These are phyloP conservation scores for Microcera coccophila DNA, from an alignment of 2,329 filamentous ascomycete species.

Conservation along the genomic window DNA sequence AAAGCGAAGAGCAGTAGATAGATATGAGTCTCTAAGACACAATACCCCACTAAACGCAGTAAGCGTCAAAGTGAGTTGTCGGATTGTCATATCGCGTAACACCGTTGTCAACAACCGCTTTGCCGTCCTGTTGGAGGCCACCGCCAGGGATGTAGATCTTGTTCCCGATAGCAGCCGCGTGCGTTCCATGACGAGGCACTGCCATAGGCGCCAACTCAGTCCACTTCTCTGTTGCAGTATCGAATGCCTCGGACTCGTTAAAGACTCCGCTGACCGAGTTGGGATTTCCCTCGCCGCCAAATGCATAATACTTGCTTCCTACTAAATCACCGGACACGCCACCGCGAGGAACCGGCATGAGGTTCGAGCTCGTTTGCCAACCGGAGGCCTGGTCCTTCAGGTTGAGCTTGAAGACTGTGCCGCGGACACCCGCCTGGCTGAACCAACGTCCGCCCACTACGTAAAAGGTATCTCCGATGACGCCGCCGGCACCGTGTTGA, in stretches of 20 bases:
- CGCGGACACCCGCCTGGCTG: slow-evolving; percentile 29
- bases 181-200: slow-evolving; percentile 33
- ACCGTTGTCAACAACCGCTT: too few species aligned
- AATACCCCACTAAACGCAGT: too few species aligned
- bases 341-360: slow-evolving; percentile 33
- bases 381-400: slow-evolving; percentile 22
- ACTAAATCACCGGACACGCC: slow-evolving; percentile 30
- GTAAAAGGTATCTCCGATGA: slow-evolving; percentile 33
- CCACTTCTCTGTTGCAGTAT: slow-evolving; percentile 29
- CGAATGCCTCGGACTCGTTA: slow-evolving; percentile 29
- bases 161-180: slow-evolving; percentile 26
- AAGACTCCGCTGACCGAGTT: slow-evolving; percentile 22
- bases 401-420: slow-evolving; percentile 35
- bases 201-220: slow-evolving; percentile 24
- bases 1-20: too few species aligned
- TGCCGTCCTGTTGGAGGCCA: too few species aligned
- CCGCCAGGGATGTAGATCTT: slow-evolving; percentile 36
- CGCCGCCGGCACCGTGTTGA: slow-evolving; percentile 31
- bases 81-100: too few species aligned
- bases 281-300: slow-evolving; percentile 37
- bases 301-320: slow-evolving; percentile 28
- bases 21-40: too few species aligned
- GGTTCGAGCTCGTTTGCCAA: slow-evolving; percentile 26
- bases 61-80: too few species aligned
- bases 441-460: slow-evolving; percentile 34